phyloP scores from a whole-genome alignment of 495 filamentous ascomycete species.

The Trichocladium uniseriatum region DNA sequence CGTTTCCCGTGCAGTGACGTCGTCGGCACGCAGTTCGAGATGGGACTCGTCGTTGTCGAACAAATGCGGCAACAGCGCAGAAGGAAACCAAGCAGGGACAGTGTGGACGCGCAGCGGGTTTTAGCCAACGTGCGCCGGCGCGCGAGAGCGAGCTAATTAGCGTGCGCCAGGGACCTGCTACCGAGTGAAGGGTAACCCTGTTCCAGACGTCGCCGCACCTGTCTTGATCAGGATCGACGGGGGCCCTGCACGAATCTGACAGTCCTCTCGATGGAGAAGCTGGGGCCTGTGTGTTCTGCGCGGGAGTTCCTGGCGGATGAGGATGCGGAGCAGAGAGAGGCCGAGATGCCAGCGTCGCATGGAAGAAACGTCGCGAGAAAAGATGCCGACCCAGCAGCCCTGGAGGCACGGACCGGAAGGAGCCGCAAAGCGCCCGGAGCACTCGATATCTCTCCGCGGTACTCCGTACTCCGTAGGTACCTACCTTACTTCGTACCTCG shows the following conservation, averaged over 20 bases:
- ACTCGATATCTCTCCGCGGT: no score
- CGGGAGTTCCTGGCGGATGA: not conserved
- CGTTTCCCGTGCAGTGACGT: not conserved
- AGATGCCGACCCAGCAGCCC: no score
- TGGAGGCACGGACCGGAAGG: no score
- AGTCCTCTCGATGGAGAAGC: not conserved
- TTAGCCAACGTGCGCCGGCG: conserved; percentile 15
- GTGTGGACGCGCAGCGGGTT: conserved; percentile 20
- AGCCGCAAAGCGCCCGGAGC: no score
- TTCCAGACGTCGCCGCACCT: conserved; percentile 5
- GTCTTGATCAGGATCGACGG: conserved; percentile 17
- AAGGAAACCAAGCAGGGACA: conserved; percentile 13
- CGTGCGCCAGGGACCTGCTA: conserved; percentile 9
- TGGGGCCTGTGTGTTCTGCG: not conserved
- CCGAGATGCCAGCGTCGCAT: no score
- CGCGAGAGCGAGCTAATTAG: conserved; percentile 17
- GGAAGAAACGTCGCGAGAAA: no score
- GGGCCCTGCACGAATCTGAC: conserved; percentile 4
- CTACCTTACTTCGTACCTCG: no score
- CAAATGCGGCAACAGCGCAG: conserved; percentile 4
- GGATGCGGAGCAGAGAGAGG: not conserved
- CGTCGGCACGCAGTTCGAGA: not conserved
- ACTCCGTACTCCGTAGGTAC: no score
- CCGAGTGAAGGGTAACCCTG: conserved; percentile 18
- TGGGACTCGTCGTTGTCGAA: conserved; percentile 2